Percentiles rank a stretch among this genome's conserved stretches.
phyloP scores from a whole-genome alignment of 2,329 filamentous ascomycete species.

The Penicillium palitans region DNA sequence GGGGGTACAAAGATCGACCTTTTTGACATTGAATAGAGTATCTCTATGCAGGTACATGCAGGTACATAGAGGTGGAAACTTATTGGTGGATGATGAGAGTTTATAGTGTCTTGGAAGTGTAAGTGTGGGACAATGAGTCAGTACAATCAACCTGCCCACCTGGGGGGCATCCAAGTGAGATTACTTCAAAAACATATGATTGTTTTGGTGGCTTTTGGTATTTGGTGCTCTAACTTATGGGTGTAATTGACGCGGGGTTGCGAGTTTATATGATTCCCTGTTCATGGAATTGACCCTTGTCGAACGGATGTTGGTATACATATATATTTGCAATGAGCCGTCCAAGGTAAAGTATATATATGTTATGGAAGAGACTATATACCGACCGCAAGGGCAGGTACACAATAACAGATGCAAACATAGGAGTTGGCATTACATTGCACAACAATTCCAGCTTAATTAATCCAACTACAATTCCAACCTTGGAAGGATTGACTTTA shows the following conservation, averaged over 20 bases:
- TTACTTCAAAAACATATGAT: neutral
- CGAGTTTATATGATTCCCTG: accelerated
- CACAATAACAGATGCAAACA: neutral
- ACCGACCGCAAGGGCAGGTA: neutral
- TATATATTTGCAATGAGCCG: too few species aligned
- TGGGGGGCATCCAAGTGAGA: neutral
- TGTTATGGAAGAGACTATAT: neutral
- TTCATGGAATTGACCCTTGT: neutral
- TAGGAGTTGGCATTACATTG: neutral
- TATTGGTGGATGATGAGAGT: neutral
- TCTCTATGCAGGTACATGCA: neutral
- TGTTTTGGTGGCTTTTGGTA: neutral
- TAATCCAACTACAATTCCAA: neutral
- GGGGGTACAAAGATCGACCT: neutral
- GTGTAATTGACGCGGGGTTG: too few species aligned
- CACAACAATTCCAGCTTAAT: neutral
- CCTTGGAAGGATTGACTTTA: too few species aligned
- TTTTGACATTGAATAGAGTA: neutral
- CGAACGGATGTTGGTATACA: neutral
- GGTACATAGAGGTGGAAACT: neutral
- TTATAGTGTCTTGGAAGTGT: neutral
- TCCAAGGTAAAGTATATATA: neutral
- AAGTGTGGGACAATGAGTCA: neutral
- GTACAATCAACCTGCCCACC: neutral
- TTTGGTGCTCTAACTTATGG: neutral